These are phyloP conservation scores for Fusarium verticillioides DNA, from an alignment of 2,329 filamentous ascomycete genomes.

Conservation along the genomic window DNA sequence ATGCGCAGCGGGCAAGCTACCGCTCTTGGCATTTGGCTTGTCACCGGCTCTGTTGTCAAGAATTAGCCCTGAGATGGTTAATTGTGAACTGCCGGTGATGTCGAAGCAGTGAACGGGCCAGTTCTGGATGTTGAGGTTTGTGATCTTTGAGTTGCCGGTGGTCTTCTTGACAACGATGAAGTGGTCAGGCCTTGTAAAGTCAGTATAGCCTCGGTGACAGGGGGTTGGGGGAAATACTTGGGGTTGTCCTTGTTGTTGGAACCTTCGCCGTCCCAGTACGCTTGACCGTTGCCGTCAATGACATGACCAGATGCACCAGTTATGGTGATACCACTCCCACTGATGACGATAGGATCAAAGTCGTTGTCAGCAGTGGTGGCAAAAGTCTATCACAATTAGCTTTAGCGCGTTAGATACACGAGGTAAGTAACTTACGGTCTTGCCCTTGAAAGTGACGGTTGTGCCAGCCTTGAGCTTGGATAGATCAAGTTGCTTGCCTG, in stretches of 20 bases:
- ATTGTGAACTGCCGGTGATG: slow-evolving; percentile 48
- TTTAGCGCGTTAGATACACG: fast-evolving
- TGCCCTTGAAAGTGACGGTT: background rate
- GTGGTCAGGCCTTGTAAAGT: background rate
- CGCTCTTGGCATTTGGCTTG: slow-evolving; percentile 32
- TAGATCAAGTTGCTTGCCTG: slow-evolving; percentile 12
- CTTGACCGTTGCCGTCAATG: slow-evolving; percentile 6
- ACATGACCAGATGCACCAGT: slow-evolving; percentile 20
- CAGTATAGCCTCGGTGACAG: too few relatives aligned
- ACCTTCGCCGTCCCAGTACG: slow-evolving; percentile 28
- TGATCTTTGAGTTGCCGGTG: slow-evolving; percentile 45
- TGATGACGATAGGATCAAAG: slow-evolving; percentile 10
- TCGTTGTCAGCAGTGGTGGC: background rate
- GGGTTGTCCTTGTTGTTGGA: slow-evolving; percentile 7
- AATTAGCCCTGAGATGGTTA: slow-evolving; percentile 51
- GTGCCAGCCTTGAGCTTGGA: background rate
- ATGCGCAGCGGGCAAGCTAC: slow-evolving; percentile 38
- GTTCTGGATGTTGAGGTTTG: slow-evolving; percentile 52
- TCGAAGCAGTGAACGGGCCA: slow-evolving; percentile 55
- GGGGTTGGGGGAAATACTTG: slow-evolving; percentile 4
- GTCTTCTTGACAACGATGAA: background rate
- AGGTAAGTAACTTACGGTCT: background rate
- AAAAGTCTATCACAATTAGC: slow-evolving; percentile 5
- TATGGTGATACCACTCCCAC: slow-evolving; percentile 17
- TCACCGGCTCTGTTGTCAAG: slow-evolving; percentile 54